These are phyloP conservation scores for Naganishia cerealis DNA, from an alignment of 1,284 basidiomycete species.

Conservation along the genomic window DNA sequence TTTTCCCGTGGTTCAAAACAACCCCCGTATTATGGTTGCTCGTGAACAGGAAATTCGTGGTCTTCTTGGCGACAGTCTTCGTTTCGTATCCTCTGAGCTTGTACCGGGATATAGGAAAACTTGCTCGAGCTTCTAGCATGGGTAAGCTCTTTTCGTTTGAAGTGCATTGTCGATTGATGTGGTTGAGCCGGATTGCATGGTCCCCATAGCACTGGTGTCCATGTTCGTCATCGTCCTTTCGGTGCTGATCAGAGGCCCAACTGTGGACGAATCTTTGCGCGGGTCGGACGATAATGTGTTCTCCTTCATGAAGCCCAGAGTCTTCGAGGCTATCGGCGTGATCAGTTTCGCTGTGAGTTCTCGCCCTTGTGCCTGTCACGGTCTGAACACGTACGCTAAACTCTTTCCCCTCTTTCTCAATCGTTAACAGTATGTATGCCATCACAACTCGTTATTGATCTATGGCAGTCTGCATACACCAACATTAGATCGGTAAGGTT, in stretches of 20 bases:
- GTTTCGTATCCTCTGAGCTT: conserved; percentile 93
- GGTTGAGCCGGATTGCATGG: neutral
- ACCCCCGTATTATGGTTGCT: conserved; percentile 74
- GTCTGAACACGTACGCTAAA: neutral
- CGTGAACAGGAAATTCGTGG: conserved; percentile 83
- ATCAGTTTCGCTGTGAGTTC: conserved; percentile 75
- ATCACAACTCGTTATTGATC: conserved; percentile 90
- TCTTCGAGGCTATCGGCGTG: conserved; percentile 90
- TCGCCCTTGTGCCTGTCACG: neutral
- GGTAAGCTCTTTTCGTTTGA: conserved; percentile 42
- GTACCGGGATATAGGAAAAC: conserved; percentile 95
- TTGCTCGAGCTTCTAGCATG: conserved; percentile 86
- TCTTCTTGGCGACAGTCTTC: conserved; percentile 75
- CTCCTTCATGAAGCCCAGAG: conserved; percentile 70
- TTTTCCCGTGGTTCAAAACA: conserved; percentile 73
- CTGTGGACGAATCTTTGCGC: conserved; percentile 73
- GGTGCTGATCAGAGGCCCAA: conserved; percentile 80
- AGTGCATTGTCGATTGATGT: neutral
- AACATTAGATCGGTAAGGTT: conserved; percentile 67
- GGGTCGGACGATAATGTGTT: conserved; percentile 65
- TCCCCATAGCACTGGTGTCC: conserved; percentile 67
- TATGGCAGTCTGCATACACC: conserved; percentile 90
- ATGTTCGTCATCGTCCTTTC: conserved; percentile 92
- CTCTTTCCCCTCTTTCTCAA: neutral
- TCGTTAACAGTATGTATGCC: conserved; percentile 64